A percentile compares a stretch with the other conserved stretches of the same genome.
Evolutionary conservation across 148 eudicot genomes (phyloP).

Genomic region (Rhododendron ovatum): DNA sequence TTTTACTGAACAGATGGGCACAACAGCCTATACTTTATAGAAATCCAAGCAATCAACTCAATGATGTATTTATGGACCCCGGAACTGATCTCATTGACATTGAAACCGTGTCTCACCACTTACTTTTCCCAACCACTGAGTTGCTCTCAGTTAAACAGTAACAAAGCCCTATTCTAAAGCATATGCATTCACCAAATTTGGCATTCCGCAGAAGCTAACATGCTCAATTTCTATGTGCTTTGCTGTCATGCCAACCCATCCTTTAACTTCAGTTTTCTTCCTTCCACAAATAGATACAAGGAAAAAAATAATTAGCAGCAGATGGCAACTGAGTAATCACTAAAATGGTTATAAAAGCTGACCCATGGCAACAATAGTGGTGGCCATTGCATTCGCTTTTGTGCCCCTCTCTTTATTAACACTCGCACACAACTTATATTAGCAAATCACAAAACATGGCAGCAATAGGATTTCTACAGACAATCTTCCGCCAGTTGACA

Average conservation of each 20-base stretch:
- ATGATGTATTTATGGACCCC: not conserved
- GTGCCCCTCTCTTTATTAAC: not conserved
- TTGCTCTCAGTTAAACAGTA: not conserved
- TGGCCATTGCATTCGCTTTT: not conserved
- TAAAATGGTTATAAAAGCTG: not conserved
- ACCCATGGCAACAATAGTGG: not conserved
- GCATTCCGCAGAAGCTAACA: not conserved
- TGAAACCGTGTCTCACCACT: not conserved
- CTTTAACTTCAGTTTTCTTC: not conserved
- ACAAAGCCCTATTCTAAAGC: not conserved
- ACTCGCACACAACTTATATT: not conserved
- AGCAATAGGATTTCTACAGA: not conserved
- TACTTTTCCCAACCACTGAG: not conserved
- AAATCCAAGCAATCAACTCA: slow-evolving; percentile 4
- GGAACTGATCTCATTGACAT: not conserved
- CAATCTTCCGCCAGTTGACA: not conserved
- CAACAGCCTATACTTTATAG: not conserved
- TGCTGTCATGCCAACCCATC: not conserved
- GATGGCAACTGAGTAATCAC: not conserved
- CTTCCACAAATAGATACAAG: not conserved
- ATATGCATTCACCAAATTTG: not conserved
- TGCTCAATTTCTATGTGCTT: not conserved
- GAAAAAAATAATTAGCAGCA: not conserved
- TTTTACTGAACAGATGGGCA: not conserved
- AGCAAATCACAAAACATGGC: not conserved